Conservation (phyloP, 2,329 filamentous ascomycete genomes). For the Byssochlamys sp. region DNA sequence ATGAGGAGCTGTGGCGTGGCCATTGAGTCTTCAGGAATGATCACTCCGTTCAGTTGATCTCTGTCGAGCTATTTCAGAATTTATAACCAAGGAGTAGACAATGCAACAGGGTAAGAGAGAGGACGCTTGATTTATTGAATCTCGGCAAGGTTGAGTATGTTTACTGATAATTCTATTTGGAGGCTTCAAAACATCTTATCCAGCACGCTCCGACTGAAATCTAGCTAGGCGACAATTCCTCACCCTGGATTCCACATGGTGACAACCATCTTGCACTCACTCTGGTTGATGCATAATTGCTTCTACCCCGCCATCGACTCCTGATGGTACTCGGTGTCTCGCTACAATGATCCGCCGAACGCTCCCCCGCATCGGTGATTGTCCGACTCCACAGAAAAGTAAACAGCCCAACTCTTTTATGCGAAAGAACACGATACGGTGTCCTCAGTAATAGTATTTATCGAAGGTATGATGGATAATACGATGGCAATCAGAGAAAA, state of each 20-base stretch:
- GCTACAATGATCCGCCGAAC: conserved; percentile 24
- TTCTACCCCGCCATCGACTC: conserved; percentile 3
- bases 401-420: not conserved
- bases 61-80: not conserved
- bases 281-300: not conserved
- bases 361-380: not conserved
- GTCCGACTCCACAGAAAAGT: not conserved
- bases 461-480: not conserved
- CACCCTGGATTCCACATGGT: not conserved
- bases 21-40: conserved; percentile 13
- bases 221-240: not conserved
- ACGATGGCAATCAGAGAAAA: too few relatives aligned
- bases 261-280: not conserved
- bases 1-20: conserved; percentile 46
- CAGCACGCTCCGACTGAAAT: too few relatives aligned
- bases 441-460: not conserved
- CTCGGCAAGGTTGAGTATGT: not conserved
- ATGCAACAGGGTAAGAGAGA: not conserved
- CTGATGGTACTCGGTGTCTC: conserved; percentile 13
- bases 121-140: too few relatives aligned
- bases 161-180: not conserved
- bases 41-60: not conserved
- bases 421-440: not conserved
- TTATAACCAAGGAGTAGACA: not conserved
- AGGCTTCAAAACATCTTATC: not conserved